Base-by-base conservation (phyloP, 2,329 filamentous ascomycete genomes). In the Fusarium verrucosum region DNA sequence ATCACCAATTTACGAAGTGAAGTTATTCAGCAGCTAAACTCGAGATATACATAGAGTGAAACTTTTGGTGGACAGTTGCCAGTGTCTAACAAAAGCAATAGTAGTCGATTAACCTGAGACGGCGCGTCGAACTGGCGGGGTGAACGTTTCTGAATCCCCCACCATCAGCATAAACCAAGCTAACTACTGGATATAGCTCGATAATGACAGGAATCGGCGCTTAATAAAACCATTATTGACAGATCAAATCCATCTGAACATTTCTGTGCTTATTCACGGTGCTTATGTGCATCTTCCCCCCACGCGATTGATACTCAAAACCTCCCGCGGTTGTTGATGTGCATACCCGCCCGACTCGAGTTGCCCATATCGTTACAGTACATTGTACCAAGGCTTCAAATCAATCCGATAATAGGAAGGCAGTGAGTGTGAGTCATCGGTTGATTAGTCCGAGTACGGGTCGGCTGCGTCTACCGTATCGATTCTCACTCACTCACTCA, bases 91-190 rank as follows among this genome's bases (percentile, higher is more conserved):
- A 25, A 23, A 7, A 32, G n/a, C 19, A 30, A 40, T 54, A 35
- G 20, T 13, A 53, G 19, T 26, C 35, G 50, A 55, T 56, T 62
- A 35, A 37, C 28, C 42, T 49, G 47, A 47, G 36, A 58, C 32
- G 26, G 37, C 23, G 37, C 23, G 41, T 45, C 30, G 58, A 61
- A 66, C 53, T 67, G 63, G 63, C 28, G 63, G 63, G 63, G 63
- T 59, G 58, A 30, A 26, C 28, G 44, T 58, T 25, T 32, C 37
- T 49, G 5, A 10, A 44, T 50, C 49, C 49, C 49, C 62, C 37
- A 51, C 55, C 33, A 42, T 23, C 19, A 32, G 25, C 13, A 23
- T 36, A 16, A 22, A 32, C n/a, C n/a, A n/a, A n/a, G n/a, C n/a
- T n/a, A n/a, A n/a, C 28, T 50, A 50, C 36, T 47, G 25, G n/a